phyloP scores from a whole-genome alignment of 2,329 filamentous ascomycete species.

The Sporothrix mexicana region DNA sequence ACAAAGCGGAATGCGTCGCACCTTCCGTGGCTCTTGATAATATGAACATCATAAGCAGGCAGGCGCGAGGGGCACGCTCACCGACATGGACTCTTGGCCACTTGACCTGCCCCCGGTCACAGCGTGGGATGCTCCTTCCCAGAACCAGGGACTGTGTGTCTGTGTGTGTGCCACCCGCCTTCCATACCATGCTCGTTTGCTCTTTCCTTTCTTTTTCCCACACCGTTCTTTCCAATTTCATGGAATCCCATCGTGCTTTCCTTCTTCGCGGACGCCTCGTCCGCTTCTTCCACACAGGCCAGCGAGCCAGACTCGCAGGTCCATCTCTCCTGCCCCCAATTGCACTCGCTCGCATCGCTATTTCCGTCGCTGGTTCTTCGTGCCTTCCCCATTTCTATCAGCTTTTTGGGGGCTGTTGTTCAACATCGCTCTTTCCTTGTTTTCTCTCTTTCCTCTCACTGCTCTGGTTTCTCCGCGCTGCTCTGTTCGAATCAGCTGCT shows the following conservation, averaged over 20 bases:
- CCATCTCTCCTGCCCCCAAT: too few relatives aligned
- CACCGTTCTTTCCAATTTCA: slow-evolving; percentile 13
- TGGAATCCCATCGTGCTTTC: neutral
- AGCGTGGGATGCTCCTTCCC: slow-evolving; percentile 23
- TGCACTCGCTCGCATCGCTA: too few relatives aligned
- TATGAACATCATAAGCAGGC: too few relatives aligned
- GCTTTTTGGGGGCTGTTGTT: too few relatives aligned
- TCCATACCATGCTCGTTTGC: neutral
- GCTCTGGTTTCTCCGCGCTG: neutral
- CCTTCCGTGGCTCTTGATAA: neutral
- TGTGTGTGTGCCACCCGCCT: neutral
- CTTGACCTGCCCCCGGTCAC: neutral
- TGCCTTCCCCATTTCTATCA: neutral
- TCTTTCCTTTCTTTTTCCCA: slow-evolving; percentile 23
- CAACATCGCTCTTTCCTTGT: neutral
- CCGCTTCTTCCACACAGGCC: neutral
- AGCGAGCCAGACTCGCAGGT: too few relatives aligned
- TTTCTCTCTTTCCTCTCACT: neutral
- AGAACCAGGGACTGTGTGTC: neutral
- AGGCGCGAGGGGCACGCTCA: neutral
- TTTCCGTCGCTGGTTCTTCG: neutral
- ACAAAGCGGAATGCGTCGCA: too few relatives aligned
- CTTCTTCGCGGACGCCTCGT: neutral
- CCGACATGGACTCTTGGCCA: slow-evolving; percentile 18
- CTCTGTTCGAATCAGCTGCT: neutral